A percentile compares a stretch with the other conserved stretches of the same genome.
phyloP scores from a whole-genome alignment of 2,329 filamentous ascomycete species.

The Fusarium penzigii region DNA sequence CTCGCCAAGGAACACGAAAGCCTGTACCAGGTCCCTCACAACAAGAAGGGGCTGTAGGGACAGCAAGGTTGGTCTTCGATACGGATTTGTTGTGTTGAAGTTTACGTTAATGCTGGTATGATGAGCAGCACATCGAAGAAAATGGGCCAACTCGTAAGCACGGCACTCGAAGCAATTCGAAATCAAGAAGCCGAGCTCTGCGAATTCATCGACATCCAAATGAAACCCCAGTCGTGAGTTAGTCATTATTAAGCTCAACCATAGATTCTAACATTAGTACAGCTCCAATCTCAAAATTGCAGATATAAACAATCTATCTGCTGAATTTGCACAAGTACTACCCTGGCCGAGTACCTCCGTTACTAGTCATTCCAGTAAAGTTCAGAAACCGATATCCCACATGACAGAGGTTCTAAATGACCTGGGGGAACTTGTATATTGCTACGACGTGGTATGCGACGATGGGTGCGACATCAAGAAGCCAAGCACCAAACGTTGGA shows the following conservation, averaged over 20 bases:
- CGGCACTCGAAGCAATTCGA: constrained; percentile 25
- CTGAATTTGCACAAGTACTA: constrained; percentile 13
- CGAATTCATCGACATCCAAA: constrained; percentile 22
- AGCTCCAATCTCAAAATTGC: constrained; percentile 7
- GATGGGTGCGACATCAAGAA: constrained; percentile 18
- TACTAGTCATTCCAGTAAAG: neutral
- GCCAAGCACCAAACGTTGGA: constrained; percentile 35
- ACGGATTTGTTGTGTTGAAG: neutral
- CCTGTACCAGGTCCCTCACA: neutral
- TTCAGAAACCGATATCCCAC: constrained; percentile 4
- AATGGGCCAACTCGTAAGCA: constrained; percentile 9
- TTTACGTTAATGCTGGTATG: neutral
- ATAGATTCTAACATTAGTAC: neutral
- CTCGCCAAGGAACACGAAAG: constrained; percentile 12
- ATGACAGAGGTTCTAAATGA: constrained; percentile 17
- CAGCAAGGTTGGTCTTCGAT: neutral
- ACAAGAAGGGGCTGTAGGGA: neutral
- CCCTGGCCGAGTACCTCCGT: constrained; percentile 17
- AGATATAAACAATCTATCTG: constrained; percentile 4
- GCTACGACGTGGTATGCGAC: constrained; percentile 27
- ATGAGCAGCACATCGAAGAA: constrained; percentile 5
- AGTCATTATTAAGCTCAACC: neutral
- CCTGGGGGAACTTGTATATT: constrained; percentile 18
- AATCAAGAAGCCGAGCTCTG: constrained; percentile 22
- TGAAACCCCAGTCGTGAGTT: constrained; percentile 14